These are phyloP conservation scores for Pharus latifolius DNA, from an alignment of 176 grass and related monocot genomes.

Conservation along the genomic window DNA sequence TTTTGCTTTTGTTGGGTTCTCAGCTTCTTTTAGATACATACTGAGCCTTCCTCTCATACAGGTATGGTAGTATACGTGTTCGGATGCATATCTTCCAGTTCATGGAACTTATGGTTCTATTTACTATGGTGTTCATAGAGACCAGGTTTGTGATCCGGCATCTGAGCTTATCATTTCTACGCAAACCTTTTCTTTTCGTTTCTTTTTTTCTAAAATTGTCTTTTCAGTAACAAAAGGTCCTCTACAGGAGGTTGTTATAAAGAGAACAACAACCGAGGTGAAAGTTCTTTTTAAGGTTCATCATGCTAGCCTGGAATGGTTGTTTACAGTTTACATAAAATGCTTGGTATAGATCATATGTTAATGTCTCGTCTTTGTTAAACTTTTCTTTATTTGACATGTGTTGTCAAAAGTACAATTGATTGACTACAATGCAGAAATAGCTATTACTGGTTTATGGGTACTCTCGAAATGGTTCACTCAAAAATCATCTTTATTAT, in stretches of 20 bases:
- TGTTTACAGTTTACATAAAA: constrained; percentile 7
- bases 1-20: not conserved
- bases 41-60: constrained; percentile 20
- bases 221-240: constrained; percentile 3
- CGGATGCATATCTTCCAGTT: constrained; percentile 87
- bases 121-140: constrained; percentile 85
- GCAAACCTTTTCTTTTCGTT: constrained; percentile 6
- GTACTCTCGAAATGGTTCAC: constrained; percentile 89
- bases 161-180: not conserved
- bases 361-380: not conserved
- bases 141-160: constrained; percentile 74
- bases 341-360: constrained; percentile 1
- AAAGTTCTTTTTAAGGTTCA: constrained; percentile 99
- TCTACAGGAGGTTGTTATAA: constrained; percentile 88
- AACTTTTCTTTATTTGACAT: constrained; percentile 28
- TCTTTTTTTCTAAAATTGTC: not conserved
- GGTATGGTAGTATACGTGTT: constrained; percentile 62
- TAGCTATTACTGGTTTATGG: constrained; percentile 93
- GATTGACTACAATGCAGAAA: constrained; percentile 94
- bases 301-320: constrained; percentile 91
- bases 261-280: constrained; percentile 96
- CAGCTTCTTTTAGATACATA: not conserved
- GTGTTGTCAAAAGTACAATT: constrained; percentile 99
- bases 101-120: constrained; percentile 97
- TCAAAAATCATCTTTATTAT: constrained; percentile 89